phyloP scores from a whole-genome alignment of 139 green algal species.

The Diplosphaera chodatii region DNA sequence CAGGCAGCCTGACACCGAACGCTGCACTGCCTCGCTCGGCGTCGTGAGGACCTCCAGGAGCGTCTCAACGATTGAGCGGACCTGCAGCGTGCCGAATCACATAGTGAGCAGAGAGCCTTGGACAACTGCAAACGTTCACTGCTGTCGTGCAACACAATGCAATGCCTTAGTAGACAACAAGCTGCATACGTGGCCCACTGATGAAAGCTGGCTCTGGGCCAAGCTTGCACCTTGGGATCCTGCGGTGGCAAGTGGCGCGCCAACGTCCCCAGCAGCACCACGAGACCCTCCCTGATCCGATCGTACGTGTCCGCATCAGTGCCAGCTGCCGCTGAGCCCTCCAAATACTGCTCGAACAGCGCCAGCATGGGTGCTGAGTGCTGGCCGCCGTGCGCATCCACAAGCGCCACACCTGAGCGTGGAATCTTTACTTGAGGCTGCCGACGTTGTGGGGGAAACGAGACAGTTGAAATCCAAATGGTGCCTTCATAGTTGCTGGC shows the following conservation, averaged over 20 bases:
- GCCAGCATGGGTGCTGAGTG: slow-evolving; percentile 67
- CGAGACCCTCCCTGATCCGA: slow-evolving; percentile 78
- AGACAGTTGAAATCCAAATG: too few species aligned
- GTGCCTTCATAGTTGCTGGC: too few species aligned
- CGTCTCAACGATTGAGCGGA: slow-evolving; percentile 43
- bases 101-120: neutral
- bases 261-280: slow-evolving; percentile 89
- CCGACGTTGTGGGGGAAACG: too few species aligned
- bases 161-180: too few species aligned
- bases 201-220: too few species aligned
- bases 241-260: slow-evolving; percentile 64
- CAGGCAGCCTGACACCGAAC: slow-evolving; percentile 78
- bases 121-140: too few species aligned
- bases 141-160: too few species aligned
- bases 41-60: slow-evolving; percentile 81
- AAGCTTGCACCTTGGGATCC: slow-evolving; percentile 69
- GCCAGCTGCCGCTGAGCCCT: slow-evolving; percentile 28
- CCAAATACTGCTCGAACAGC: slow-evolving; percentile 84
- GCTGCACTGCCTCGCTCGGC: slow-evolving; percentile 87
- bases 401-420: slow-evolving; percentile 58
- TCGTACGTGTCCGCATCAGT: slow-evolving; percentile 68
- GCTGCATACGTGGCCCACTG: too few species aligned
- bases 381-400: slow-evolving; percentile 60
- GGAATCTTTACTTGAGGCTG: neutral
- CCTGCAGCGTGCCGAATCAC: too few species aligned